These are phyloP conservation scores for Xerocomellus intermedius DNA, from an alignment of 768 basidiomycete species.

Conservation along the genomic window DNA sequence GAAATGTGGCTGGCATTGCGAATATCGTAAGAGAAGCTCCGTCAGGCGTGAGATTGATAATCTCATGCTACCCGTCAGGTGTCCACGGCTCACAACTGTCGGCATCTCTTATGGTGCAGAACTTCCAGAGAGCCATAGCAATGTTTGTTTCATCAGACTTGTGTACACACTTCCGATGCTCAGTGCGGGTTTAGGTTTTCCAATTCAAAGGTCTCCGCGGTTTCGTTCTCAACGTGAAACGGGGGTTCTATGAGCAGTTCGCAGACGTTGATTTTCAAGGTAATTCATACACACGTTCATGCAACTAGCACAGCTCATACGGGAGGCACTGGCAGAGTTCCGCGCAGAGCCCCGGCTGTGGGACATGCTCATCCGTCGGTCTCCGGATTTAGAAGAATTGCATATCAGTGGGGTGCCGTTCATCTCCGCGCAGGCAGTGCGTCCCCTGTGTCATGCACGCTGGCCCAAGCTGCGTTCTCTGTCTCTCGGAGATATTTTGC, in stretches of 20 bases:
- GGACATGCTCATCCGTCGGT: slow-evolving; percentile 67
- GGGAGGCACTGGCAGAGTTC: slow-evolving; percentile 20
- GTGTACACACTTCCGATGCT: background rate
- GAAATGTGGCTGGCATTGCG: slow-evolving; percentile 80
- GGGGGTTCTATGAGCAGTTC: slow-evolving; percentile 60
- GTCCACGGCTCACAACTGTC: slow-evolving; percentile 61
- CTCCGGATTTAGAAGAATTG: slow-evolving; percentile 66
- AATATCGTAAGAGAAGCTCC: slow-evolving; percentile 46
- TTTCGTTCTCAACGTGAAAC: slow-evolving; percentile 60
- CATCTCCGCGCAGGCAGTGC: slow-evolving; percentile 44
- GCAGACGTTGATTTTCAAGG: slow-evolving; percentile 55
- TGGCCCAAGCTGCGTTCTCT: slow-evolving; percentile 68
- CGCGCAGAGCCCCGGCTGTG: slow-evolving; percentile 42
- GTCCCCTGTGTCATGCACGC: slow-evolving; percentile 53
- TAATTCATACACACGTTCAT: slow-evolving; percentile 20
- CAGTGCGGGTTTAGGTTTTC: slow-evolving; percentile 49
- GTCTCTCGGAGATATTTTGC: slow-evolving; percentile 61
- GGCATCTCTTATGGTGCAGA: slow-evolving; percentile 60
- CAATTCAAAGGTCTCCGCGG: slow-evolving; percentile 62
- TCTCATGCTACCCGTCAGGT: slow-evolving; percentile 39
- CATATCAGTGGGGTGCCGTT: slow-evolving; percentile 38
- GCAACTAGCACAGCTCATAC: slow-evolving; percentile 2
- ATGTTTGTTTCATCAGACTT: slow-evolving; percentile 43
- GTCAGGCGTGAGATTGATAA: background rate
- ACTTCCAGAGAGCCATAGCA: slow-evolving; percentile 56